Percentiles rank a stretch among this genome's conserved stretches.
Evolutionary conservation across 2,329 filamentous ascomycete species (phyloP).

Genomic region (Decorospora gaudefroyi): DNA sequence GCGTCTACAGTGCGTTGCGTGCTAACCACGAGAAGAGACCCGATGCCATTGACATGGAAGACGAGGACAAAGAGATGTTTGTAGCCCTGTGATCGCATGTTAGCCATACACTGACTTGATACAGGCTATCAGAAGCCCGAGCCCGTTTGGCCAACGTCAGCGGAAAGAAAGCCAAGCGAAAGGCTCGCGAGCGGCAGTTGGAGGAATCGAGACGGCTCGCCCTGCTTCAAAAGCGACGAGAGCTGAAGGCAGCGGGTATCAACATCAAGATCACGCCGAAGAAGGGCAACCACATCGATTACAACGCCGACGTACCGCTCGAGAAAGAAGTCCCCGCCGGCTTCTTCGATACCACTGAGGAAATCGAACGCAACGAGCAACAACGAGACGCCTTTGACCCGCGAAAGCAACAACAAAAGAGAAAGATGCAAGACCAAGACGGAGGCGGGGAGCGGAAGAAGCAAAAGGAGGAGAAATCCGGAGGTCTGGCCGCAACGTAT

Average conservation of each 20-base stretch:
- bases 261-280: slow-evolving; percentile 93
- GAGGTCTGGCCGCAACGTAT: slow-evolving; percentile 80
- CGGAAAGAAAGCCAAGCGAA: slow-evolving; percentile 98
- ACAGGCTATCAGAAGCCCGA: slow-evolving; percentile 66
- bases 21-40: no score
- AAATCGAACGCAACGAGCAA: slow-evolving; percentile 77
- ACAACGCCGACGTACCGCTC: slow-evolving; percentile 98
- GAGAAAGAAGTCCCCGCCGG: slow-evolving; percentile 87
- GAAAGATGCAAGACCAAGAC: slow-evolving; percentile 91
- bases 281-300: slow-evolving; percentile 98
- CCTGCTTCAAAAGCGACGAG: slow-evolving; percentile 88
- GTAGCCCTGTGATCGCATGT: no score
- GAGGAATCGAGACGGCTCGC: slow-evolving; percentile 92
- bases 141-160: slow-evolving; percentile 96
- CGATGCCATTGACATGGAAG: slow-evolving; percentile 96
- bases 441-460: slow-evolving; percentile 76
- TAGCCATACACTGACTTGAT: background rate
- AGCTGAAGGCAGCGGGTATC: slow-evolving; percentile 96
- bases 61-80: slow-evolving; percentile 99
- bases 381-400: slow-evolving; percentile 88
- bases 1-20: no score
- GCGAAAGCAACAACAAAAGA: slow-evolving; percentile 88
- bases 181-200: slow-evolving; percentile 91
- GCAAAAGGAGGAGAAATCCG: slow-evolving; percentile 80
- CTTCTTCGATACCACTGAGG: slow-evolving; percentile 91